Conservation (phyloP, 371 early-diverging fungal genomes). For the Actinomucor elegans region DNA sequence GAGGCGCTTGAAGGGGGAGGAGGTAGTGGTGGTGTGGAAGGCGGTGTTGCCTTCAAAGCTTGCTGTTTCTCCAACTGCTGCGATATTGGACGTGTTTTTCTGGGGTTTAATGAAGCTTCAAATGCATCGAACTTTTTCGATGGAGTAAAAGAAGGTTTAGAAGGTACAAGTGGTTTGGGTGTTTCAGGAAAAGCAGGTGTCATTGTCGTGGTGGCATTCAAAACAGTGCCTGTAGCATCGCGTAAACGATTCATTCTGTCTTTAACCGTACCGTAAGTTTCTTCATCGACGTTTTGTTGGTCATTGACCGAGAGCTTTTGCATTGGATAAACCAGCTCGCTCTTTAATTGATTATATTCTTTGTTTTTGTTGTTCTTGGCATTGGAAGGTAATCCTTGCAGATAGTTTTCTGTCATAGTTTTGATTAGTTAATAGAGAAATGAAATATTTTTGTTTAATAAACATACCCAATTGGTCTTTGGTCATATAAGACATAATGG, state of each 20-base stretch:
- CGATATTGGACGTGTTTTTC: not conserved
- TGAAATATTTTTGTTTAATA: not conserved
- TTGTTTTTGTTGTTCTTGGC: not conserved
- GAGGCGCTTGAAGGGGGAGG: not conserved
- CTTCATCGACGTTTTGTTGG: not conserved
- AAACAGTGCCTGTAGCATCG: conserved; percentile 10
- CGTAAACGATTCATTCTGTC: conserved; percentile 16
- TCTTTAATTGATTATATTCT: conserved; percentile 11
- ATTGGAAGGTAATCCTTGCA: conserved; percentile 10
- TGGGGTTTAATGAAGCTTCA: conserved; percentile 11
- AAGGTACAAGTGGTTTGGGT: not conserved
- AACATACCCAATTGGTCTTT: conserved; percentile 25
- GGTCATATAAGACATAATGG: conserved; percentile 23
- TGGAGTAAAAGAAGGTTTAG: conserved; percentile 1
- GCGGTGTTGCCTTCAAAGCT: not conserved
- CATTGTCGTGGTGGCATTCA: not conserved
- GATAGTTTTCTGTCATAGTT: conserved; percentile 13
- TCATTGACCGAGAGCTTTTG: not conserved
- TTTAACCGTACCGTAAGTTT: conserved; percentile 2
- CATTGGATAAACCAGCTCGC: conserved; percentile 17
- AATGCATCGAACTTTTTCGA: conserved; percentile 2
- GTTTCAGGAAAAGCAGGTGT: conserved; percentile 15
- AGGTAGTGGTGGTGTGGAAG: conserved; percentile 2
- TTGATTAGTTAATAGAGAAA: not conserved
- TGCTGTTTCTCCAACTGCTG: not conserved